Percentiles rank a stretch among this genome's conserved stretches.
These are phyloP conservation scores for Vitis vinifera DNA, from an alignment of 164 flowering plant genomes.

Conservation along the genomic window DNA sequence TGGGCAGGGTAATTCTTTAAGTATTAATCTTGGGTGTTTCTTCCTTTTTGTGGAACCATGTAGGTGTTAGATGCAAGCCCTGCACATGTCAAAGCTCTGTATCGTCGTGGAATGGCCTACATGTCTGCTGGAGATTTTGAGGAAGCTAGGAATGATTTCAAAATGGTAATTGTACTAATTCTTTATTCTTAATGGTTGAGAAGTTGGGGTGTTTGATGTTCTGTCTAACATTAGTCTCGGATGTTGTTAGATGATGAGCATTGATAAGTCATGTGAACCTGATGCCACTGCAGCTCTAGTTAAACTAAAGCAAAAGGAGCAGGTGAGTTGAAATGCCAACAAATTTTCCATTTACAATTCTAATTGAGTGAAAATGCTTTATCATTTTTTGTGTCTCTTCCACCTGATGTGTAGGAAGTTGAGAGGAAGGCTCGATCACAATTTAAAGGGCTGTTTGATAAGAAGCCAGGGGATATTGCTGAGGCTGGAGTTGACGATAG, in stretches of 20 bases:
- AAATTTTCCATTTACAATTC: neutral
- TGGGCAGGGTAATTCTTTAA: neutral
- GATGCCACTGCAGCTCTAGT: conserved; percentile 85
- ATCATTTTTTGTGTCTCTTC: neutral
- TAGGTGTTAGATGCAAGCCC: conserved; percentile 92
- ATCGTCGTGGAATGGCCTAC: conserved; percentile 97
- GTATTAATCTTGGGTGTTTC: neutral
- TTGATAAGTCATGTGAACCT: conserved; percentile 82
- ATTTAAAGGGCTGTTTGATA: conserved; percentile 95
- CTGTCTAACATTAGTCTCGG: conserved; percentile 12
- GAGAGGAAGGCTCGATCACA: conserved; percentile 73
- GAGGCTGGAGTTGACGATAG: conserved; percentile 40
- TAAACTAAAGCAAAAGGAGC: conserved; percentile 74
- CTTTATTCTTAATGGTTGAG: neutral
- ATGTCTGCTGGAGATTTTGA: conserved; percentile 89
- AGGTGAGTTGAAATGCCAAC: conserved; percentile 38
- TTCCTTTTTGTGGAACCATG: conserved; percentile 10
- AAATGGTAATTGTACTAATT: conserved; percentile 44
- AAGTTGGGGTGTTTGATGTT: neutral
- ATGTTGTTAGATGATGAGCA: conserved; percentile 60
- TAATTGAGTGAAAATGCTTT: neutral
- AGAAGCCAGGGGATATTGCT: conserved; percentile 94
- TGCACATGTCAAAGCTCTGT: conserved; percentile 82
- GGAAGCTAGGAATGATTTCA: conserved; percentile 82
- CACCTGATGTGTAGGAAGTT: conserved; percentile 53